A percentile compares a stretch with the other conserved stretches of the same genome.
phyloP scores from a whole-genome alignment of 371 early-diverging fungal genomes.

The Choanephora cucurbitarum region DNA sequence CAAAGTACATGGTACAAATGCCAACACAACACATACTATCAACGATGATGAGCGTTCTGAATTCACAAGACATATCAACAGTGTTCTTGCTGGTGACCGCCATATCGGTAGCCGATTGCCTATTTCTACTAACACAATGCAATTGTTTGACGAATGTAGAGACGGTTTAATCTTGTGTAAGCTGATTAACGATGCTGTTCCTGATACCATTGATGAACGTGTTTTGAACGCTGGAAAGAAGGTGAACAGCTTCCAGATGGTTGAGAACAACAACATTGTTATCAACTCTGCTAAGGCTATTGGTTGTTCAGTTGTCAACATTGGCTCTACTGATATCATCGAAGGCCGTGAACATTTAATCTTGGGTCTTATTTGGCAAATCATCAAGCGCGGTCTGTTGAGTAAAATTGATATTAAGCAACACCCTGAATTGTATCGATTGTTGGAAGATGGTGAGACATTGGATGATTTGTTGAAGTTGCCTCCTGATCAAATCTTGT shows the following conservation, averaged over 20 bases:
- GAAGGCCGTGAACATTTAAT: conserved; percentile 94
- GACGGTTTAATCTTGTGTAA: conserved; percentile 96
- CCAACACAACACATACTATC: conserved; percentile 91
- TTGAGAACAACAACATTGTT: conserved; percentile 97
- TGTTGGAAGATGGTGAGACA: conserved; percentile 90
- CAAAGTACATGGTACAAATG: conserved; percentile 81
- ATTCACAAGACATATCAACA: conserved; percentile 93
- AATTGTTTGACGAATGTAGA: conserved; percentile 91
- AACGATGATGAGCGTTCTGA: conserved; percentile 96
- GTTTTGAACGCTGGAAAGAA: conserved; percentile 87
- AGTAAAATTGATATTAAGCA: conserved; percentile 95
- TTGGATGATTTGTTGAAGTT: conserved; percentile 89
- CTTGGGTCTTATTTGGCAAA: conserved; percentile 97
- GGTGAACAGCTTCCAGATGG: conserved; percentile 90
- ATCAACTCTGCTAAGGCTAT: conserved; percentile 98
- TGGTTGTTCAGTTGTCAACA: conserved; percentile 95
- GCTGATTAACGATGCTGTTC: conserved; percentile 94
- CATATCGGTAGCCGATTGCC: conserved; percentile 86
- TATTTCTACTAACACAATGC: conserved; percentile 91
- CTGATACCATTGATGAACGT: conserved; percentile 98
- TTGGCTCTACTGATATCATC: conserved; percentile 92
- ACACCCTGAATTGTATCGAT: conserved; percentile 95
- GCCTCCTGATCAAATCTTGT: conserved; percentile 92
- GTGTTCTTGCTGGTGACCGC: conserved; percentile 76
- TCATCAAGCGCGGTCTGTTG: conserved; percentile 94